A percentile compares a stretch with the other conserved stretches of the same genome.
Evolutionary conservation across 2,329 filamentous ascomycete species (phyloP).

Genomic region (Aspergillus viridinutans): DNA sequence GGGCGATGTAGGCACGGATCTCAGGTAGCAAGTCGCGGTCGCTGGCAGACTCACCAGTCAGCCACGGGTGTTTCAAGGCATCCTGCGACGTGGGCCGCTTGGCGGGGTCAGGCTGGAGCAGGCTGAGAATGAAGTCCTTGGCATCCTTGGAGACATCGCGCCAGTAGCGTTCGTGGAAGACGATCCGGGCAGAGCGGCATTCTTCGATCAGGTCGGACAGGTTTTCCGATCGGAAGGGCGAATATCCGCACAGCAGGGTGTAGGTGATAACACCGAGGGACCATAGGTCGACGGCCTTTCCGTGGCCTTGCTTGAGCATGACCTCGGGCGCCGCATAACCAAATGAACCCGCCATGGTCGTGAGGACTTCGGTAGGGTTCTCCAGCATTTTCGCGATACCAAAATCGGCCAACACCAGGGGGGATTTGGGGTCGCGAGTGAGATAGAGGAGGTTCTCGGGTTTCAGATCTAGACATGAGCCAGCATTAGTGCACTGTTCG

Average conservation of each 20-base stretch:
- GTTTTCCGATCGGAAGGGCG: constrained; percentile 93
- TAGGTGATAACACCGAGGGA: constrained; percentile 98
- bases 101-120: constrained; percentile 74
- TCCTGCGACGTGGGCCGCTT: constrained; percentile 75
- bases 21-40: constrained; percentile 97
- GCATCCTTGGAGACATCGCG: constrained; percentile 93
- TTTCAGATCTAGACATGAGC: constrained; percentile 69
- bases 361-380: constrained; percentile 82
- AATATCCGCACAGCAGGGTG: constrained; percentile 95
- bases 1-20: constrained; percentile 89
- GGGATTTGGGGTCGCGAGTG: constrained; percentile 69
- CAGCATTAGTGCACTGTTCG: not conserved
- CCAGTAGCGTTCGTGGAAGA: constrained; percentile 98
- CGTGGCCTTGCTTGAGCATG: constrained; percentile 96
- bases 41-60: constrained; percentile 83
- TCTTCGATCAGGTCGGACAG: constrained; percentile 91
- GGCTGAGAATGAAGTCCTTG: constrained; percentile 83
- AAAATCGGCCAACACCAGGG: constrained; percentile 92
- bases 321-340: constrained; percentile 97
- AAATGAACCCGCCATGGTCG: constrained; percentile 97
- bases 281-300: constrained; percentile 99
- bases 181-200: constrained; percentile 74
- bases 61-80: constrained; percentile 79
- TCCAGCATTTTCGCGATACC: constrained; percentile 98
- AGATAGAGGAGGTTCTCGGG: constrained; percentile 96